Evolutionary conservation across 371 early-diverging fungal species (phyloP).

Genomic region (Dichotomocladium elegans): DNA sequence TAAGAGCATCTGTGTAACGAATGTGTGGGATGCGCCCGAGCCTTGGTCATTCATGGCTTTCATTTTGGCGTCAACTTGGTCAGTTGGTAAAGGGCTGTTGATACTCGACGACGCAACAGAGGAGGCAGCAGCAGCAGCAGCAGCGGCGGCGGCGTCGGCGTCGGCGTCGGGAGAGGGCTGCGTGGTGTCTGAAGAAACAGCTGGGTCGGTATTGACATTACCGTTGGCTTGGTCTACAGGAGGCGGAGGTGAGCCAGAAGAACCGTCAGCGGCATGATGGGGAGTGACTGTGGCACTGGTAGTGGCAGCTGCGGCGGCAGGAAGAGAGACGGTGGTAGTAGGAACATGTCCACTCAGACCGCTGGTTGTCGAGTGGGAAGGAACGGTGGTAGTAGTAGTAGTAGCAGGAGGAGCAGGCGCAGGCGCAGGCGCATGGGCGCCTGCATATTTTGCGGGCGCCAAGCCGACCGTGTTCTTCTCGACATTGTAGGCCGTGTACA

Average conservation of each 20-base stretch:
- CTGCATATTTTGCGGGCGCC: conserved; percentile 11
- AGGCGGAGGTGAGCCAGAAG: neutral
- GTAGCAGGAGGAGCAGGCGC: neutral
- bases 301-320: neutral
- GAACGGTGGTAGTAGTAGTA: too few relatives aligned
- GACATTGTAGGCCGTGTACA: conserved; percentile 28
- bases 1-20: too few relatives aligned
- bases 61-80: neutral
- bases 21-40: too few relatives aligned
- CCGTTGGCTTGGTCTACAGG: too few relatives aligned
- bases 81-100: too few relatives aligned
- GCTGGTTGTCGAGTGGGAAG: too few relatives aligned
- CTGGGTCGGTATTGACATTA: neutral
- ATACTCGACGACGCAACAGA: neutral
- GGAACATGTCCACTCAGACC: too few relatives aligned
- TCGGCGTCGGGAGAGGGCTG: neutral
- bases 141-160: neutral
- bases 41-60: neutral
- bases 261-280: neutral
- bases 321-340: too few relatives aligned
- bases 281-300: neutral
- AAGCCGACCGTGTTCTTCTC: conserved; percentile 22
- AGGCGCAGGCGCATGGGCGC: neutral
- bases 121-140: neutral
- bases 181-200: neutral